Base-by-base conservation (phyloP, 768 basidiomycete species). In the Boletus rubroflammeus region DNA sequence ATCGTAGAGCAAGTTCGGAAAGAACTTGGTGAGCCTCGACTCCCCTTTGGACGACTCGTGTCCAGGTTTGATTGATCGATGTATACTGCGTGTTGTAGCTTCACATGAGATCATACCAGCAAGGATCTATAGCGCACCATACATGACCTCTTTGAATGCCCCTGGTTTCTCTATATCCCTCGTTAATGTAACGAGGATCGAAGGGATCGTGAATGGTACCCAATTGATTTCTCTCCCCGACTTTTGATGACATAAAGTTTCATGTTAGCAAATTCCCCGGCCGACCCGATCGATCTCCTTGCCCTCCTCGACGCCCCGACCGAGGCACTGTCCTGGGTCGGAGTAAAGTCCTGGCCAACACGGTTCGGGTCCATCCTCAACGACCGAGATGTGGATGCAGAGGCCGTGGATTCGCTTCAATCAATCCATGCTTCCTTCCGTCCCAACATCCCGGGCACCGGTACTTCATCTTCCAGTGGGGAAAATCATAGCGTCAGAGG, bases 101-200 rank as follows among this genome's bases (percentile, higher is more conserved):
- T 57, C 53, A 1, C 48, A 58, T 10, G 46, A 64, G 23, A 69
- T 81, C 29, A 54, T 60, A 40, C 80, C 77, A 0, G 56, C 63
- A 15, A 68, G 81, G 17, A 70, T 81, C 10, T 80, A 80, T 61
- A 66, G 70, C 7, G 77, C 79, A 4, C 65, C 77, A 3, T 84
- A 77, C 65, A 82, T 83, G 80, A 81, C 81, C 2, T 81, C 80
- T 8, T 74, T 83, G 55, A 82, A 83, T 61, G 79, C 79, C n/a
- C 81, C 82, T 1, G 81, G 81, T 25, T 78, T 83, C 61, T 82
- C 80, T 2, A 65, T 82, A 39, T 80, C 79, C 15, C 62, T 81
- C 5, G 69, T 82, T 13, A 81, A 83, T 57, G 58, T 76, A 25
- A 73, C 76, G n/a, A 66, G 63, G 34, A 46, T 51, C 23, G 40